Evolutionary conservation across 305 asterid genomes (phyloP).

Genomic region (Plantago rigida): DNA sequence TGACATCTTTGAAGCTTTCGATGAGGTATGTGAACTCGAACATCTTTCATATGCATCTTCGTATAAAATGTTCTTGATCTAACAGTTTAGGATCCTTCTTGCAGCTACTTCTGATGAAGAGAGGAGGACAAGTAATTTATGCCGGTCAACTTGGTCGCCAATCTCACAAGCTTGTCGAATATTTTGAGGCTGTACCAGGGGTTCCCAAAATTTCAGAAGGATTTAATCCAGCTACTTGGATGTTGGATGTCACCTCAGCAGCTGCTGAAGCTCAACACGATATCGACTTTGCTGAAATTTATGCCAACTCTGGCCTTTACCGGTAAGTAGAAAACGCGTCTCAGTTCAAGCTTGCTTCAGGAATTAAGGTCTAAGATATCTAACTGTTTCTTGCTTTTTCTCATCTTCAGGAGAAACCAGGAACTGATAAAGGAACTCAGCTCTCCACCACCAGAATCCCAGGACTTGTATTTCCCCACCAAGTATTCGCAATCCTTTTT

Average conservation of each 20-base stretch:
- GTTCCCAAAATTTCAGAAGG: constrained; percentile 65
- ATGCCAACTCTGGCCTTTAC: constrained; percentile 52
- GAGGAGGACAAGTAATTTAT: constrained; percentile 80
- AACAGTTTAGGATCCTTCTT: constrained; percentile 1
- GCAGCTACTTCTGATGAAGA: constrained; percentile 72
- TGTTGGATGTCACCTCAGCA: constrained; percentile 62
- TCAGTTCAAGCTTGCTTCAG: too few species aligned
- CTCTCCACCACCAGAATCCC: constrained; percentile 40
- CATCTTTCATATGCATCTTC: not conserved
- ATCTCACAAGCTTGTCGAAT: constrained; percentile 52
- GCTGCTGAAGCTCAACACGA: constrained; percentile 56
- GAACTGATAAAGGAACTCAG: constrained; percentile 57
- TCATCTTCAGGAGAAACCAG: constrained; percentile 49
- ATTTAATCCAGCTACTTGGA: constrained; percentile 91
- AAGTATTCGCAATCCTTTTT: constrained; percentile 59
- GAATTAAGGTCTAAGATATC: not conserved
- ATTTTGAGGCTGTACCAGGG: constrained; percentile 65
- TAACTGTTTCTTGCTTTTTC: constrained; percentile 7
- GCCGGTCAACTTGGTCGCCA: constrained; percentile 64
- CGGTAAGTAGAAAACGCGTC: constrained; percentile 30
- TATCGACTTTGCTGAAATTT: constrained; percentile 63
- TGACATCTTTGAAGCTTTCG: constrained; percentile 83
- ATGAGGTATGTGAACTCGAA: constrained; percentile 43
- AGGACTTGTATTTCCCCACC: constrained; percentile 55
- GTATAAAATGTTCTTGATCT: not conserved